Base-by-base conservation (phyloP, 140 eudicot genomes). In the Anethum foeniculum region DNA sequence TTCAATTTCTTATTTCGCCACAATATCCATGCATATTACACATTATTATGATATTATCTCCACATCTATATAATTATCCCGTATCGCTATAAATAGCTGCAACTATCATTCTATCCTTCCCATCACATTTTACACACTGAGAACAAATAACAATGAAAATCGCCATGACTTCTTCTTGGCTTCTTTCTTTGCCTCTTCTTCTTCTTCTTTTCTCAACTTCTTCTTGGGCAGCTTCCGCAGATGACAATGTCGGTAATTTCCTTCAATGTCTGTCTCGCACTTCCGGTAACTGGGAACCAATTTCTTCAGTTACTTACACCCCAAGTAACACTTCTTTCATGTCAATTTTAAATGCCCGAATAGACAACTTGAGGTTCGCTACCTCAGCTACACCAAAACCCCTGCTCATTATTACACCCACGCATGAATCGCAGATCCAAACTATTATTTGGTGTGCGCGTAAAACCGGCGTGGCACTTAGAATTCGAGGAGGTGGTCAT, bases 401-500 rank as follows among this genome's bases (percentile, higher is more conserved):
- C 7, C 73, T 28, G 6, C 38, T 67, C 73, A 67, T 67, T 6
- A 34, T 67, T 3, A 65, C 73, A 15, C 73, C 73, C 18, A 27
- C 38, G 43, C 73, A 67, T 2, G 73, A 67, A 1, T 67, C 73
- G 7, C 73, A 67, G 38, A 67, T 67, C 15, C 73, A 64, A 64
- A 28, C 71, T 25, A 28, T 64, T 4, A 64, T 64, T 25, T 64
- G 14, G 32, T 64, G 71, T 16, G 38, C 73, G 4, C 73, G 38
- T 25, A 67, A 67, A 30, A 27, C 19, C 14, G 73, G 73, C 43
- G 19, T 28, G 43, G 6, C 6, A 34, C 32, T 67, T 25, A 67
- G 73, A 27, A 67, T 67, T 67, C 73, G 73, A 25, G 73, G 73
- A 4, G 73, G 73, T 67, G 73, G 73, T 13, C 73, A 67, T 67